phyloP scores from a whole-genome alignment of 441 rosid species.

The Populus tomentosa region DNA sequence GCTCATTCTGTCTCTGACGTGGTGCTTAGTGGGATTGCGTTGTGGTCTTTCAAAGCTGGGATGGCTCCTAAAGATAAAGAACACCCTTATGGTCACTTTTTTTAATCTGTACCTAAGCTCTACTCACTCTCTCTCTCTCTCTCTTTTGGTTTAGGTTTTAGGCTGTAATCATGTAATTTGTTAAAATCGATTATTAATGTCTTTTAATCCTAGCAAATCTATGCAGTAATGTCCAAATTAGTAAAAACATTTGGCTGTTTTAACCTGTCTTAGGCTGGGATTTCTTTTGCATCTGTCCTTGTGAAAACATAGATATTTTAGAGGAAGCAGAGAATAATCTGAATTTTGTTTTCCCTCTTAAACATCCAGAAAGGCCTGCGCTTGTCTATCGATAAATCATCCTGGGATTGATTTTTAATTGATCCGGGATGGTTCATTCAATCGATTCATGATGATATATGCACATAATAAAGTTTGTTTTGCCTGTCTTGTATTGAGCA shows the following conservation, averaged over 20 bases:
- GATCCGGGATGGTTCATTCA: neutral
- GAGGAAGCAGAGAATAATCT: neutral
- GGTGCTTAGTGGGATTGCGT: slow-evolving; percentile 84
- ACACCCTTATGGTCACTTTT: slow-evolving; percentile 84
- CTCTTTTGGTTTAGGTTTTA: neutral
- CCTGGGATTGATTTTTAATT: neutral
- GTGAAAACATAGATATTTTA: neutral
- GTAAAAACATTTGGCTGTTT: neutral
- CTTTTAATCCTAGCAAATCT: neutral
- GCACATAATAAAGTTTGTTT: neutral
- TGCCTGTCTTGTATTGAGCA: neutral
- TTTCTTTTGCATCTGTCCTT: neutral
- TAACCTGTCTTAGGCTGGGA: neutral
- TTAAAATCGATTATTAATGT: neutral
- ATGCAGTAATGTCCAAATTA: neutral
- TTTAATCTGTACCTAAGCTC: slow-evolving; percentile 38
- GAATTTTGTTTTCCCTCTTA: neutral
- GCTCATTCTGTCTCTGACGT: slow-evolving; percentile 69
- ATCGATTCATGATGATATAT: neutral
- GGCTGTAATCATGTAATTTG: neutral
- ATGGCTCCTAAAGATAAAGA: slow-evolving; percentile 84
- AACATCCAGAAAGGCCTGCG: neutral
- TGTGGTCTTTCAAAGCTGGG: slow-evolving; percentile 83
- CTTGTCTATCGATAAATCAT: neutral
- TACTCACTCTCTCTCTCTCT: slow-evolving; percentile 19